Evolutionary conservation across 2,329 filamentous ascomycete species (phyloP).

Genomic region (Colletotrichum aenigma): DNA sequence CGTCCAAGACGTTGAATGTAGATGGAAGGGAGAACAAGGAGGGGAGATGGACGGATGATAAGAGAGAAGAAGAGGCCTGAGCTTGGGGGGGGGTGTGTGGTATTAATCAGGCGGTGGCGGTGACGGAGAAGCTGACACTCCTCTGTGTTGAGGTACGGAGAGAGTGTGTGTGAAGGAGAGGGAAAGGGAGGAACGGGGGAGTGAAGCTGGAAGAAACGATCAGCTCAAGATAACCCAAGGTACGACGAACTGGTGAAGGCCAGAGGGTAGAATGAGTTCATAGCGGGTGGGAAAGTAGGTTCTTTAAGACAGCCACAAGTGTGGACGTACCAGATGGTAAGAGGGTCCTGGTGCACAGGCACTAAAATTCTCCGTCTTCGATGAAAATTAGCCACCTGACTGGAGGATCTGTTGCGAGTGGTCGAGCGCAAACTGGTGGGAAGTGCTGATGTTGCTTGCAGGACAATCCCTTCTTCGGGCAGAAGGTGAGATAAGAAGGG

Average conservation of each 20-base stretch:
- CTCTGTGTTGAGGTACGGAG: neutral
- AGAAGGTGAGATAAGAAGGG: constrained; percentile 25
- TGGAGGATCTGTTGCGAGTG: constrained; percentile 25
- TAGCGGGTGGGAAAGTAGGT: constrained; percentile 27
- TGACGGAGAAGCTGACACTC: constrained; percentile 4
- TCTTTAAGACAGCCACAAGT: constrained; percentile 27
- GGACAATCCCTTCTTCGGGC: constrained; percentile 26
- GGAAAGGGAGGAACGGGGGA: neutral
- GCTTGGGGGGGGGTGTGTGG: constrained; percentile 9
- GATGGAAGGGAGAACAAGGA: neutral
- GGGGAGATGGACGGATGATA: constrained; percentile 7
- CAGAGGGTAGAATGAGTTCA: constrained; percentile 18
- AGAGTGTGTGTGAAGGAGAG: neutral
- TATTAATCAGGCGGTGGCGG: constrained; percentile 20
- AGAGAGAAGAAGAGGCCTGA: constrained; percentile 15
- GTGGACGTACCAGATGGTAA: constrained; percentile 23
- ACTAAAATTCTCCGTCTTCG: constrained; percentile 24
- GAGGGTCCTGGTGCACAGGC: constrained; percentile 26
- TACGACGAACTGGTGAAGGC: constrained; percentile 21
- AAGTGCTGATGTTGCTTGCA: constrained; percentile 24
- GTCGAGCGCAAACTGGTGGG: constrained; percentile 26
- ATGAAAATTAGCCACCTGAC: constrained; percentile 24
- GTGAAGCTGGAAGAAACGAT: constrained; percentile 19
- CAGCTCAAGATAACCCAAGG: constrained; percentile 22
- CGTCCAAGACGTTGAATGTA: neutral